Evolutionary conservation across 176 grass and related monocot species (phyloP), one percentile per base, ranked within the genome.

Genomic region (Echinochloa phyllopogon): DNA sequence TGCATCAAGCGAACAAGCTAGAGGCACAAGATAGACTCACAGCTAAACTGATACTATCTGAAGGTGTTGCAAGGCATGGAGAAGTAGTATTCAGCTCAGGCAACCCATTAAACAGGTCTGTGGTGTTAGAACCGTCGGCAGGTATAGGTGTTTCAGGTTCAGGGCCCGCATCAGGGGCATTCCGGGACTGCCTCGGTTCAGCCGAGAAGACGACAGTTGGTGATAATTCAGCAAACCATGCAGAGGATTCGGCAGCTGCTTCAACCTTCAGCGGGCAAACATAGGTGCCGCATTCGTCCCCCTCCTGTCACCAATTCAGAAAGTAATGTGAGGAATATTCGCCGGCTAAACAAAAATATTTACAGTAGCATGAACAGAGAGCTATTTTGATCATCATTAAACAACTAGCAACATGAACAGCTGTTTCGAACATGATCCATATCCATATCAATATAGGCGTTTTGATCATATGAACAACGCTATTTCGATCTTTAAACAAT

Each of bases 21-120:
- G 49, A 16, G 37, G 12, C 20, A 76, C 61, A 42, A 7, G 49
- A 39, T 50, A 60, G 18, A 74, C 95, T 87, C 92, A 94, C 90
- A 69, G 70, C 25, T n/a, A 85, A 86, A 82, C 4, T 82, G 77
- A 37, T 3, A 0, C 83, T 20, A 81, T 76, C 75, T 78, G 89
- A 78, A 80, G 65, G 87, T 20, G 77, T 44, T 38, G 47, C 86
- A n/a, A 63, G 24, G 53, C 74, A n/a, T 47, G 45, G 21, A 14
- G 71, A 42, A 53, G 25, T 51, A 21, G 39, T 66, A n/a, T 85
- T 76, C 4, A 82, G 33, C 7, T 86, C 83, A 42, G 76, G 23
- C 8, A 80, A 61, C 45, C 8, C 60, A 57, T 37, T 18, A 69
- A 40, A 45, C 50, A n/a, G 3, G 5, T 80, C 69, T 18, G 42